Percentiles rank a stretch among this genome's conserved stretches.
These are phyloP conservation scores for Cystofilobasidium ferigula DNA, from an alignment of 768 basidiomycete genomes.

Conservation along the genomic window DNA sequence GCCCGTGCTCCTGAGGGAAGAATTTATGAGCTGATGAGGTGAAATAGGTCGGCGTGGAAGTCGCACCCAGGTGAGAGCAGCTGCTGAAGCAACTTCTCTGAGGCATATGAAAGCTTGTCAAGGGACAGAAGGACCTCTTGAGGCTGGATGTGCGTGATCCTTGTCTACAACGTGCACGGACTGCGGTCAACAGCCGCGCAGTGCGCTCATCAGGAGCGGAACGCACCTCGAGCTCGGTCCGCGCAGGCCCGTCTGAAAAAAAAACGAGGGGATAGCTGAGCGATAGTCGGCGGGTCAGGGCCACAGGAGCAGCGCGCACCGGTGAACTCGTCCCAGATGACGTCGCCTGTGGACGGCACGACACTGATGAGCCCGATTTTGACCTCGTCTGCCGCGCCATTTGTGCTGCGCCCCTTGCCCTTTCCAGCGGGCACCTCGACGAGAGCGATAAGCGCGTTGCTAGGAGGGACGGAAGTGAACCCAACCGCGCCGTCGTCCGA, in stretches of 20 bases:
- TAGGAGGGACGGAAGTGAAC: conserved; percentile 41
- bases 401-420: conserved; percentile 30
- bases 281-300: background rate
- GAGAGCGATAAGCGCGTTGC: conserved; percentile 65
- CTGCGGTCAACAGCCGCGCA: background rate
- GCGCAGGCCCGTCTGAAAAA: conserved; percentile 58
- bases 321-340: conserved; percentile 83
- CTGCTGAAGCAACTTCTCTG: conserved; percentile 62
- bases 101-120: conserved; percentile 52
- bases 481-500: conserved; percentile 32
- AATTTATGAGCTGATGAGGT: background rate
- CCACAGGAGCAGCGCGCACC: conserved; percentile 42
- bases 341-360: conserved; percentile 78
- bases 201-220: background rate
- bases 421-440: conserved; percentile 43
- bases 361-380: conserved; percentile 63
- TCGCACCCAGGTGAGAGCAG: conserved; percentile 50
- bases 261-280: too few species aligned
- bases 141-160: conserved; percentile 73
- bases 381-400: conserved; percentile 43
- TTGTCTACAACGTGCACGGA: conserved; percentile 47
- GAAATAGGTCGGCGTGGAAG: background rate
- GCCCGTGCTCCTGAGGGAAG: conserved; percentile 16
- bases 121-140: conserved; percentile 63
- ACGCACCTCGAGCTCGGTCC: conserved; percentile 47